Evolutionary conservation across 257 asterid species (phyloP), one percentile per base, ranked within the genome.

Genomic region (Coffea canephora): DNA sequence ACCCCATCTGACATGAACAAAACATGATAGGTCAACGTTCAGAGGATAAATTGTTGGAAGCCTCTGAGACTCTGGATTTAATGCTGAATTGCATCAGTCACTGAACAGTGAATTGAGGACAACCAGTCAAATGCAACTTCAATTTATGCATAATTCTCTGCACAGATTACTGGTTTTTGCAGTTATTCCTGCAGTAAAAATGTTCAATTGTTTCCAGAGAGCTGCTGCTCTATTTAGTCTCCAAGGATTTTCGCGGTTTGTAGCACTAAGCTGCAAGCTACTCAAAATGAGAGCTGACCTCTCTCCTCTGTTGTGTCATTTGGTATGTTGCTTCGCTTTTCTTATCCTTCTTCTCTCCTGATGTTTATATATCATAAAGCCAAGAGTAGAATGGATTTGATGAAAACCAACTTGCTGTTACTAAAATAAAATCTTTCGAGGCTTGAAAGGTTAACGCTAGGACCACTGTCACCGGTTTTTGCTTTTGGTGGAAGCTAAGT

Each of bases 1-100:
- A 71, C 73, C 71, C 45, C 82, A 48, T 34, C 77, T 78, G 34
- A 43, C 79, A 67, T 74, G 83, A 82, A 76, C 48, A 12, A 39
- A 49, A 50, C 36, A 15, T 69, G 65, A 80, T 75, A 77, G 81
- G 70, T 82, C 85, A 78, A 75, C 69, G 70, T 70, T 82, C 77
- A 54, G 48, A 65, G 71, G 73, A 78, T 77, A 61, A 68, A 79
- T 72, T 13, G 61, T 65, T 39, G 39, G 69, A 69, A 43, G 73
- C 23, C 72, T 65, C 67, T 68, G 69, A 59, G 54, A 59, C 55
- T 49, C 49, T 54, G 50, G 67, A 46, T 64, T 67, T 8, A 43
- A 62, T 31, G 9, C 57, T 25, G 3, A 46, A 43, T 50, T 21
- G 64, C 49, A 16, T 19, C 54, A 36, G 45, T 18, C 46, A 16